phyloP scores from a whole-genome alignment of 805 yeast genomes.

The Ogataea degrootiae region DNA sequence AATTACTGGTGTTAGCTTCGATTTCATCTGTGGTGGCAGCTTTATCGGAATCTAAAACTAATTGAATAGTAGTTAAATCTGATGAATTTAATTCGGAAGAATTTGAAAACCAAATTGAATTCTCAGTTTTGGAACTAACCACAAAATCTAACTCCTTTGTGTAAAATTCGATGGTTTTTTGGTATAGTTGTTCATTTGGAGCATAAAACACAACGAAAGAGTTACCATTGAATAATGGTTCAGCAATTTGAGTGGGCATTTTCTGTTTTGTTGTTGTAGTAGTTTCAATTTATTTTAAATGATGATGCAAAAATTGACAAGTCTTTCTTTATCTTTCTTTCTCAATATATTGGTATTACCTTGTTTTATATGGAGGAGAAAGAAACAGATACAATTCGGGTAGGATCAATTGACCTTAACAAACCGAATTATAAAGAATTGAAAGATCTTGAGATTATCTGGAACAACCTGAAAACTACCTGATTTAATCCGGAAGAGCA shows the following conservation, averaged over 20 bases:
- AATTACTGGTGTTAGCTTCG: conserved; percentile 23
- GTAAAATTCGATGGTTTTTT: conserved; percentile 54
- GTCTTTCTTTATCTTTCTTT: too few relatives aligned
- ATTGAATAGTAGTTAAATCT: conserved; percentile 19
- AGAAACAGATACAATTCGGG: too few relatives aligned
- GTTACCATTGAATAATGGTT: conserved; percentile 51
- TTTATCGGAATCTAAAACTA: conserved; percentile 21
- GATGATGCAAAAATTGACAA: background rate
- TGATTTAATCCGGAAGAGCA: too few relatives aligned
- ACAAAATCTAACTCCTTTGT: conserved; percentile 36
- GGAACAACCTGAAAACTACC: too few relatives aligned
- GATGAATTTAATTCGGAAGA: conserved; percentile 19
- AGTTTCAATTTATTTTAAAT: background rate
- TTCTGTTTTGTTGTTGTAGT: background rate
- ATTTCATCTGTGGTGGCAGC: conserved; percentile 25
- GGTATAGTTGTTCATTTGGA: conserved; percentile 38
- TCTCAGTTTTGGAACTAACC: conserved; percentile 26
- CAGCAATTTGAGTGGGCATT: conserved; percentile 12
- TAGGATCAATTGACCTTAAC: too few relatives aligned
- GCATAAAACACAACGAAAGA: conserved; percentile 52
- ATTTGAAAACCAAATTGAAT: conserved; percentile 30
- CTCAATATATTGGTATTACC: too few relatives aligned
- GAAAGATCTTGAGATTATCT: too few relatives aligned
- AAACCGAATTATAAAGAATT: too few relatives aligned
- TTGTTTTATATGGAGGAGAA: too few relatives aligned